Conservation (phyloP, 2,329 filamentous ascomycete genomes). For the Paraconiothyrium sp. region DNA sequence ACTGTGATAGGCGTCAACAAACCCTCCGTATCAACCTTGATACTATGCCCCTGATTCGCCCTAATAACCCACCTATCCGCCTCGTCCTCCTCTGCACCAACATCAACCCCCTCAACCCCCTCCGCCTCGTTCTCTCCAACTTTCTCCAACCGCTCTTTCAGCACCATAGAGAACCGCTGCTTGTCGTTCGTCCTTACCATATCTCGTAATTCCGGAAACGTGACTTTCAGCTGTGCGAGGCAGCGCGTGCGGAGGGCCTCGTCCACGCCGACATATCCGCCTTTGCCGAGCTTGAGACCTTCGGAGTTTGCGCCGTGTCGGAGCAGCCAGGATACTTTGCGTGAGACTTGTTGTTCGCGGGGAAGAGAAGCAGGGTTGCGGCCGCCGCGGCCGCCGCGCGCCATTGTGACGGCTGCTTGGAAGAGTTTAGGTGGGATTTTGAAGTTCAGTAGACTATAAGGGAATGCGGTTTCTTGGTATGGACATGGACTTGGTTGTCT, state of each 20-base stretch:
- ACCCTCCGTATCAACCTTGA: conserved; percentile 75
- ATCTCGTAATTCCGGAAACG: conserved; percentile 75
- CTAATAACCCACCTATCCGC: conserved; percentile 80
- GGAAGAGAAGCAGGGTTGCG: conserved; percentile 50
- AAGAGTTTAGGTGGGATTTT: conserved; percentile 5
- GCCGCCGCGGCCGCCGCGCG: conserved; percentile 42
- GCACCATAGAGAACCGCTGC: conserved; percentile 85
- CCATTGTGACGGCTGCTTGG: background rate
- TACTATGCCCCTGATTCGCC: conserved; percentile 93
- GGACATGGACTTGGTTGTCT: background rate
- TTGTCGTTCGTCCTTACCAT: conserved; percentile 84
- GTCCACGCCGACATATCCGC: conserved; percentile 68
- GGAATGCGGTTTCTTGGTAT: background rate
- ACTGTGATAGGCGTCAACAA: conserved; percentile 72
- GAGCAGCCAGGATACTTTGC: conserved; percentile 64
- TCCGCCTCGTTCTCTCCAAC: conserved; percentile 16
- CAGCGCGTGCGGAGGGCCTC: conserved; percentile 68
- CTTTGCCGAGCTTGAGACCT: conserved; percentile 65
- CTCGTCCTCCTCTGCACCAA: conserved; percentile 17
- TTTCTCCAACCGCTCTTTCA: conserved; percentile 46
- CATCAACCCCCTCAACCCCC: conserved; percentile 59
- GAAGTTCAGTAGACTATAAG: background rate
- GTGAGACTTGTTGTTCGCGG: conserved; percentile 58
- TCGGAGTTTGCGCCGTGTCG: conserved; percentile 70
- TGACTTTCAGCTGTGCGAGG: conserved; percentile 75